Percentiles rank a stretch among this genome's conserved stretches.
Conservation (phyloP, 257 asterid species). For the Capsicum baccatum region DNA sequence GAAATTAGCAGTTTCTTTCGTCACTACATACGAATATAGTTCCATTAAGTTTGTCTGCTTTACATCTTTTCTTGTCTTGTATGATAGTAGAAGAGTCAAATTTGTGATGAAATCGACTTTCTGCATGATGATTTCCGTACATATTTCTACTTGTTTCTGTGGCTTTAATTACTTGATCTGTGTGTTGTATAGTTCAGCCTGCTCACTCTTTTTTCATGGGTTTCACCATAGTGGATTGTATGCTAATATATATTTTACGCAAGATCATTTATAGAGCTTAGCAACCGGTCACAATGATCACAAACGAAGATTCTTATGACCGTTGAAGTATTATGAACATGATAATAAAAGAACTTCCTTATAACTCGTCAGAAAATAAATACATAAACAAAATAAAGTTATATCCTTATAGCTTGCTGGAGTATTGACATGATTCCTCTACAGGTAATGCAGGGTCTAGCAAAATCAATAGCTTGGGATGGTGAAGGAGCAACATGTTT, state of each 20-base stretch:
- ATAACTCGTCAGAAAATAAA: neutral
- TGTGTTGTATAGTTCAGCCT: neutral
- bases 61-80: neutral
- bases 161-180: neutral
- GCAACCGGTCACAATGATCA: neutral
- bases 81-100: neutral
- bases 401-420: conserved; percentile 15
- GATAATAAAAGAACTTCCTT: neutral
- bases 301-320: neutral
- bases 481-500: conserved; percentile 99
- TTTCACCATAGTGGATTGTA: neutral
- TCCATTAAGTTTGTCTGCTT: neutral
- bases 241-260: neutral
- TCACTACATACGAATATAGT: neutral
- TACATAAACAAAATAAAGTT: neutral
- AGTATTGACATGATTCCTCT: conserved; percentile 28
- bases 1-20: neutral
- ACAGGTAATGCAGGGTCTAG: conserved; percentile 99
- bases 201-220: conserved; percentile 7
- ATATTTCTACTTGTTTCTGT: neutral
- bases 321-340: conserved; percentile 14
- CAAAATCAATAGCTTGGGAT: conserved; percentile 99
- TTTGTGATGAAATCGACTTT: conserved; percentile 10
- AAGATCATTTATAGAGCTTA: neutral
- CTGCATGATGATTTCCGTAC: neutral